Base-by-base conservation (phyloP, 202 grass and related monocot genomes). In the Dendrocalamus latiflorus region DNA sequence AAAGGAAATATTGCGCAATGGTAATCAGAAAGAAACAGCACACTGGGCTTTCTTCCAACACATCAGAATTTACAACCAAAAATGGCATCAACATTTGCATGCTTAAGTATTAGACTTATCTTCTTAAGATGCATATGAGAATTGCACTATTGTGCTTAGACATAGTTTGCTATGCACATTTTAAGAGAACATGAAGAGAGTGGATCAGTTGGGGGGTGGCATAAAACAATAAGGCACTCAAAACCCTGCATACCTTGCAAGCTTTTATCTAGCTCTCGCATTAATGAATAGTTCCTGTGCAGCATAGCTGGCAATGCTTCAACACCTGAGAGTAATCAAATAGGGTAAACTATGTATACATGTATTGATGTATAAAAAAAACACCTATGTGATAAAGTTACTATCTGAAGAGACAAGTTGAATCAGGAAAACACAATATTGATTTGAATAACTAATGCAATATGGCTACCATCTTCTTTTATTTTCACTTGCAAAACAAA, bases 201-300 rank as follows among this genome's bases (percentile, higher is more conserved):
- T 45, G 21, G 34, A 62, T 45, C 22, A 6, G 21, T 30, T 76
- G n/a, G 22, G 25, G 2, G 22, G 73, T 60, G 42, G 55, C 38
- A 61, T 20, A 57, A 41, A 24, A 24, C 2, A 53, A 57, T 6
- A 75, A 74, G 65, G 16, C 6, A 57, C 76, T 79, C 26, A 43
- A 49, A 80, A 41, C 11, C 38, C n/a, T 39, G 70, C 53, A 55
- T 90, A 94, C 95, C 89, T 90, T 91, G 87, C 62, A 98, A 88
- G 80, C 95, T 95, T 87, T 93, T n/a, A n/a, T n/a, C n/a, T n/a
- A n/a, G n/a, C n/a, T n/a, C n/a, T n/a, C n/a, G n/a, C n/a, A n/a
- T n/a, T 45, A 98, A 86, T 43, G 86, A 86, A 89, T 98, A 98
- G 62, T 95, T 98, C 55, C 82, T 84, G 30, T 95, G 89, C 74